Base-by-base conservation (phyloP, 1,284 basidiomycete species). In the Athelia psychrophila region DNA sequence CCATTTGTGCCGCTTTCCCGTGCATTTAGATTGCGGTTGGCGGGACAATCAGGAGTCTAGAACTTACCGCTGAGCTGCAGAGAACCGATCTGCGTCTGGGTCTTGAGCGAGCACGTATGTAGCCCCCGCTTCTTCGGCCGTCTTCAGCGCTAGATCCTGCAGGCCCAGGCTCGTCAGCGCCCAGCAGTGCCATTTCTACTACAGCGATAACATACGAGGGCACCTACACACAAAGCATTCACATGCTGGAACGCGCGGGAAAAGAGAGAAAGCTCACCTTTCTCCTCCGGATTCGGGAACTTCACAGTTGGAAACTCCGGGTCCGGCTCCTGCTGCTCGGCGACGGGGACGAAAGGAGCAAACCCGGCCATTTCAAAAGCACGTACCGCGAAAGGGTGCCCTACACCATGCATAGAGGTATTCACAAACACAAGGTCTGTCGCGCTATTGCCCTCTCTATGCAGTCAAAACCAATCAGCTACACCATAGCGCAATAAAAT, bases 211-310 rank as follows among this genome's bases (percentile, higher is more conserved):
- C 49, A 25, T 30, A 25, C 12, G 3, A 24, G 22, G 5, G 24
- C 38, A 9, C 38, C 38, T 42, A 22, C 6, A 30, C 13, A 30
- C 20, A 18, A 42, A 6, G 20, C 16, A n/a, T 42, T 42, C 38
- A n/a, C 5, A 5, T 16, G n/a, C n/a, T 42, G 20, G 49, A 49
- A 57, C 35, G 25, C 50, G 50, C 53, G 53, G 53, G 16, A 45
- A 47, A 40, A 44, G 48, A 16, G 35, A 20, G 30, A 20, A 8
- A 22, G 52, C 65, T 24, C 54, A 81, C 89, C 92, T 70, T 88
- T 86, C 66, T 94, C 91, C 65, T 94, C 92, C 2, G 92, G 91
- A 63, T 94, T 94, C 1, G 91, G 91, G 64, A 91, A 93, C 19
- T 70, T 72, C 5, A 94, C 88, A 3, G 91, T 93, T 2, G 88